Evolutionary conservation across 108 stramenopile species (phyloP), one percentile per base, ranked within the genome.

Genomic region (Skeletonema potamos): DNA sequence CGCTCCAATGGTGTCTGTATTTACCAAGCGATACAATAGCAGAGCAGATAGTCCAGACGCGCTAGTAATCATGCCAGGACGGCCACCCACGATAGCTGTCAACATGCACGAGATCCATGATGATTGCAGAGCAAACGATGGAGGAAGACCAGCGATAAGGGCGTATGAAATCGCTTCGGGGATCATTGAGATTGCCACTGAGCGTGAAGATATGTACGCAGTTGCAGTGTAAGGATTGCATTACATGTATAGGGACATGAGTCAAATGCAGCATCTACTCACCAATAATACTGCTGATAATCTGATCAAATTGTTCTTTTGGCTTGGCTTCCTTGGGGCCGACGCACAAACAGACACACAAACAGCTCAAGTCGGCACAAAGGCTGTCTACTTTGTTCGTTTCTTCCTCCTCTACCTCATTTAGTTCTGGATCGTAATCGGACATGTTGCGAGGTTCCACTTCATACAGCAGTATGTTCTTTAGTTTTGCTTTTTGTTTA

Each of bases 41-140:
- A 69, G 66, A n/a, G 66, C 70, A 61, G 61, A 46, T 67, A 76
- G 79, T 30, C 68, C 81, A 57, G 82, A 71, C 2, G 87, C 79
- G 36, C 87, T 82, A 27, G 67, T 61, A 27, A 87, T 77, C 87
- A 87, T 87, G 27, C 84, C 87, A 10, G 84, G 84, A 12, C 84
- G 59, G 18, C 87, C 87, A n/a, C 87, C 87, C 1, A 83, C 58
- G 28, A 77, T 13, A 48, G 82, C 74, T 9, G 84, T 87, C 17
- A 85, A 58, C n/a, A 85, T 58, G 33, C 83, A 83, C 34, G 74
- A 66, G 36, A 83, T 77, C 82, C 82, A 86, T 24, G 65, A 64
- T 13, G 74, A 66, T 68, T 86, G 79, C 24, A 87, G 37, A 27
- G 82, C 87, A 18, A 62, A 58, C 18, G 68, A 28, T 20, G 87